A percentile compares a stretch with the other conserved stretches of the same genome.
These are phyloP conservation scores for Zygosaccharomyces gambellarensis DNA, from an alignment of 805 yeast species.

Conservation along the genomic window DNA sequence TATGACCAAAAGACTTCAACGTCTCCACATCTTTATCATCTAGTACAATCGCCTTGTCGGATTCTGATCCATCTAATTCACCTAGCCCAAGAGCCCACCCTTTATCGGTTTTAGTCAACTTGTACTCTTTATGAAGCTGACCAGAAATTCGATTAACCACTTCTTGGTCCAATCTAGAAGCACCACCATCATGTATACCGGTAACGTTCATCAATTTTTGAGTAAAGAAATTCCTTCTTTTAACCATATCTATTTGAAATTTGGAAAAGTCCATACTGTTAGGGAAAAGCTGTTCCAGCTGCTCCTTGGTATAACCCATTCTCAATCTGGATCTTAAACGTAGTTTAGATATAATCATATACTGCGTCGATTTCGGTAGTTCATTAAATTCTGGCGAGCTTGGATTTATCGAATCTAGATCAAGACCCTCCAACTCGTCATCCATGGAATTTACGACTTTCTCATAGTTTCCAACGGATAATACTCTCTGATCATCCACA, in stretches of 20 bases:
- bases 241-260: slow-evolving; percentile 90
- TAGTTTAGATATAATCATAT: slow-evolving; percentile 78
- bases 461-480: slow-evolving; percentile 67
- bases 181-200: slow-evolving; percentile 62
- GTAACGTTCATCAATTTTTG: slow-evolving; percentile 78
- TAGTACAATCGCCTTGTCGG: slow-evolving; percentile 45
- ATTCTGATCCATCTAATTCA: slow-evolving; percentile 39
- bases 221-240: slow-evolving; percentile 83
- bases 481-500: slow-evolving; percentile 63
- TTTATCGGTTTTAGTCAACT: slow-evolving; percentile 65
- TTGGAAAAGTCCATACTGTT: slow-evolving; percentile 83
- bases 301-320: slow-evolving; percentile 93
- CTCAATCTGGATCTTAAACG: slow-evolving; percentile 81
- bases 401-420: slow-evolving; percentile 75
- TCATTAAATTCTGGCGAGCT: slow-evolving; percentile 68
- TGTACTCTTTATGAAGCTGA: slow-evolving; percentile 71
- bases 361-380: slow-evolving; percentile 82
- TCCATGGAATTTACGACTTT: slow-evolving; percentile 53
- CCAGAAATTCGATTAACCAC: slow-evolving; percentile 61
- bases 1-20: slow-evolving; percentile 5
- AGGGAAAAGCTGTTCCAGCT: slow-evolving; percentile 75
- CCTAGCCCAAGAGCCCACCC: slow-evolving; percentile 78
- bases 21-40: slow-evolving; percentile 35
- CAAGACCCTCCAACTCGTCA: slow-evolving; percentile 61
- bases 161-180: slow-evolving; percentile 31